Conservation (phyloP, 306 rosid genomes). For the Medicago lupulina region DNA sequence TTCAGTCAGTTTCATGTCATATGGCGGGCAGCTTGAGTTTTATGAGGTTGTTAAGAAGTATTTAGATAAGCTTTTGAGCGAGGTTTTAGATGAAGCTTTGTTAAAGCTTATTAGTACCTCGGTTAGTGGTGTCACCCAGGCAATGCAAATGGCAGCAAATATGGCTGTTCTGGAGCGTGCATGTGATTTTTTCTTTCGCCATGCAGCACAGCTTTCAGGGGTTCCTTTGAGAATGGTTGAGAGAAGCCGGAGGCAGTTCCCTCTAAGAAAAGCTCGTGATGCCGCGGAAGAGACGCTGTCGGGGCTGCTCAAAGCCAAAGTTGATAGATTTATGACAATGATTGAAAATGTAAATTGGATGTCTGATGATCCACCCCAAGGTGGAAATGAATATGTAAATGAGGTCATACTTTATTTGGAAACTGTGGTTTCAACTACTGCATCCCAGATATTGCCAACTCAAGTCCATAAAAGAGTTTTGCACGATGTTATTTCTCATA, state of each 20-base stretch:
- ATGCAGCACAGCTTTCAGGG: constrained; percentile 98
- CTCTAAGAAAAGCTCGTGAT: constrained; percentile 84
- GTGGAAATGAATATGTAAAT: constrained; percentile 88
- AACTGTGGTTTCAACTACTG: constrained; percentile 93
- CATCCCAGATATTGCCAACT: constrained; percentile 90
- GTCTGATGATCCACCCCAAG: constrained; percentile 76
- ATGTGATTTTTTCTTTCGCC: constrained; percentile 95
- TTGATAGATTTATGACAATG: constrained; percentile 84
- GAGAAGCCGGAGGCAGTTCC: constrained; percentile 93
- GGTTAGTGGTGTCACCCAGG: constrained; percentile 83
- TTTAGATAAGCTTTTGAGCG: constrained; percentile 79
- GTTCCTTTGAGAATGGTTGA: constrained; percentile 91
- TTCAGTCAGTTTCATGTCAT: constrained; percentile 96
- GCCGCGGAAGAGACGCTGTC: constrained; percentile 78
- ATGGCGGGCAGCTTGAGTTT: constrained; percentile 97
- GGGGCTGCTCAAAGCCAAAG: constrained; percentile 62
- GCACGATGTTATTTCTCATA: constrained; percentile 83
- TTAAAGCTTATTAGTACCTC: constrained; percentile 80
- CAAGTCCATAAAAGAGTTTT: constrained; percentile 90
- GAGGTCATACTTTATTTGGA: constrained; percentile 94
- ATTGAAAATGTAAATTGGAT: constrained; percentile 91
- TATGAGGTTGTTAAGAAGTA: constrained; percentile 92
- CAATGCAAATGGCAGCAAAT: constrained; percentile 97
- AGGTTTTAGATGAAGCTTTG: constrained; percentile 82
- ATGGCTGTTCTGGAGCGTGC: constrained; percentile 97